These are phyloP conservation scores for Maudiozyma barnettii DNA, from an alignment of 805 yeast genomes.

Conservation along the genomic window DNA sequence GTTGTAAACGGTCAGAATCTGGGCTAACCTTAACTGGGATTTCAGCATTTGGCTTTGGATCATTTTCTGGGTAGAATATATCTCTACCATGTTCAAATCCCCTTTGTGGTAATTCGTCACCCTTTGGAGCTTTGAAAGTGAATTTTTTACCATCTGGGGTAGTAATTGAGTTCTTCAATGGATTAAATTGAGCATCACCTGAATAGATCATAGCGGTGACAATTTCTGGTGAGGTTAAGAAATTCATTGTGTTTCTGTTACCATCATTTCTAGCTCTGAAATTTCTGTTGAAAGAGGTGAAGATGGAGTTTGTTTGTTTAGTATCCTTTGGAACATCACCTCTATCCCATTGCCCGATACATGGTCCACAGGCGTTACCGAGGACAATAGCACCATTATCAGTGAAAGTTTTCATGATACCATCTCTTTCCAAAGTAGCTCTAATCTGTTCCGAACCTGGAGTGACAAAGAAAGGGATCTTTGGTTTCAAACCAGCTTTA, in stretches of 20 bases:
- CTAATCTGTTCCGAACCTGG: conserved; percentile 98
- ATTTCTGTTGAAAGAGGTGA: conserved; percentile 95
- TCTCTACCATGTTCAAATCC: conserved; percentile 73
- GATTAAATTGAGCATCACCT: conserved; percentile 88
- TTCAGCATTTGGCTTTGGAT: conserved; percentile 55
- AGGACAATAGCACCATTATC: conserved; percentile 84
- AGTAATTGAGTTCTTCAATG: conserved; percentile 74
- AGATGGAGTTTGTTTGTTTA: conserved; percentile 72
- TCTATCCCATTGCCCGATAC: conserved; percentile 99
- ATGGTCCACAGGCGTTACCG: conserved; percentile 98
- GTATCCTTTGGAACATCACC: conserved; percentile 58
- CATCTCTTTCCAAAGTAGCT: conserved; percentile 95
- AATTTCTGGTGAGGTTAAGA: conserved; percentile 96
- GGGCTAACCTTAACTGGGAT: conserved; percentile 68
- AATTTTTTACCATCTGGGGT: conserved; percentile 63
- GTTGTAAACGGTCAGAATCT: conserved; percentile 82
- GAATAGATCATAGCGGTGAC: conserved; percentile 95
- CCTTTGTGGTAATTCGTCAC: conserved; percentile 70
- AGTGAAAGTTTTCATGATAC: conserved; percentile 69
- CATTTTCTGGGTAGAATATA: conserved; percentile 63
- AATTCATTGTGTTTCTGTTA: conserved; percentile 94
- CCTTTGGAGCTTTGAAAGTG: conserved; percentile 69
- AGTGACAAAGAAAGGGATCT: conserved; percentile 85
- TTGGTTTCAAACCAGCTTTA: conserved; percentile 77
- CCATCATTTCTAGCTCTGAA: conserved; percentile 98